Evolutionary conservation across 139 green algal species (phyloP).

Genomic region (Tetraselmis striata): DNA sequence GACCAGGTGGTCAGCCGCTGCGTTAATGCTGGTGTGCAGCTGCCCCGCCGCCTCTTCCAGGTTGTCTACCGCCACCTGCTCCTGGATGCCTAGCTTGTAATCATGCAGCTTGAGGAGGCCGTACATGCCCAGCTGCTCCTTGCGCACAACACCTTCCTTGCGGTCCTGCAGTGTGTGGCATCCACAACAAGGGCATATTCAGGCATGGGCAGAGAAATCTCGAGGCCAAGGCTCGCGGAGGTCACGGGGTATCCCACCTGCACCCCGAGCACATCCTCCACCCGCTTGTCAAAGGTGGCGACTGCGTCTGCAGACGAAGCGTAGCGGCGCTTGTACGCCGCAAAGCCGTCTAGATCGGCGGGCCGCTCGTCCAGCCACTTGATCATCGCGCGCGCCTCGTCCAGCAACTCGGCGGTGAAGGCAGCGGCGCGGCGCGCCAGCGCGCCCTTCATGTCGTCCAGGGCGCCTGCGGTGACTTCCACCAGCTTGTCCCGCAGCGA

Average conservation of each 20-base stretch:
- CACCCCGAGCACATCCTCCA: conserved; percentile 1
- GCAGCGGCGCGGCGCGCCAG: neutral
- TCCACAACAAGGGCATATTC: too few relatives aligned
- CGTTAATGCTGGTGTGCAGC: neutral
- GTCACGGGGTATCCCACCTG: too few relatives aligned
- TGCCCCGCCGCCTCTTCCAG: neutral
- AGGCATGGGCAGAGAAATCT: too few relatives aligned
- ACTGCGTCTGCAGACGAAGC: neutral
- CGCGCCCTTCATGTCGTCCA: conserved; percentile 6
- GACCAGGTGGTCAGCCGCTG: neutral
- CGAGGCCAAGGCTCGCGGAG: too few relatives aligned
- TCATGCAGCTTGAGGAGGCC: conserved; percentile 11
- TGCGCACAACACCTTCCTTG: too few relatives aligned
- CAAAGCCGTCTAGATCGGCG: conserved; percentile 3
- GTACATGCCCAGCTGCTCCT: conserved; percentile 6
- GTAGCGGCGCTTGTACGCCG: neutral
- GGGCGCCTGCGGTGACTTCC: neutral
- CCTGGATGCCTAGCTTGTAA: conserved; percentile 6
- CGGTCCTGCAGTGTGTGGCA: too few relatives aligned
- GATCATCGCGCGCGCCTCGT: neutral
- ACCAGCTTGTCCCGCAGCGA: neutral
- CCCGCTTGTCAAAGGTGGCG: neutral
- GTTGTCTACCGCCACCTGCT: neutral
- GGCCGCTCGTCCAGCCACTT: conserved; percentile 1
- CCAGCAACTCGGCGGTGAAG: neutral